These are phyloP conservation scores for Quercus cerris DNA, from an alignment of 306 rosid species.

Conservation along the genomic window DNA sequence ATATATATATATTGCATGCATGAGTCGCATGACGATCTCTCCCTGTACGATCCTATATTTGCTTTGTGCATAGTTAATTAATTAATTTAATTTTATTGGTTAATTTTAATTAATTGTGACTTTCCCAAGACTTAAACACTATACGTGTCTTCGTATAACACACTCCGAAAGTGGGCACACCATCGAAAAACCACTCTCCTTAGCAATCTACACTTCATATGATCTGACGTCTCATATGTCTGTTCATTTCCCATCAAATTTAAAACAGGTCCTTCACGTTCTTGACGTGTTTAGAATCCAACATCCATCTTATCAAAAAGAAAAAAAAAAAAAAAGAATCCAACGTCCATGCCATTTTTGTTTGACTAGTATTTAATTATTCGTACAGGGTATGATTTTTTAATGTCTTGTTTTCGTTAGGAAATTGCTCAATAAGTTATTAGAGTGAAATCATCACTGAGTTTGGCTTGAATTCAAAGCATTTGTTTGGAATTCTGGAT, in stretches of 20 bases:
- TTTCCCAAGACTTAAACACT: too few species aligned
- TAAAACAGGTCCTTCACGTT: background rate
- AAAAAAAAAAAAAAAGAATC: too few species aligned
- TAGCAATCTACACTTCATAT: constrained; percentile 19
- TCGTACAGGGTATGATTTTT: too few species aligned
- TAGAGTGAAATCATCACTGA: too few species aligned
- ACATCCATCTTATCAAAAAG: too few species aligned
- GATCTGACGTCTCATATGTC: constrained; percentile 5
- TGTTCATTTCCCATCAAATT: background rate
- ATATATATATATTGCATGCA: background rate
- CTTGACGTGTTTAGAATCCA: background rate
- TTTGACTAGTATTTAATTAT: too few species aligned
- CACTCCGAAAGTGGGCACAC: background rate
- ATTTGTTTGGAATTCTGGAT: too few species aligned
- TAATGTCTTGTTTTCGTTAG: too few species aligned
- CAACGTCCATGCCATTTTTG: too few species aligned
- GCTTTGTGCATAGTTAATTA: background rate
- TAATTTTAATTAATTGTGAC: too few species aligned
- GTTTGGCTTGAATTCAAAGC: too few species aligned
- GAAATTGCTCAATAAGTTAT: too few species aligned
- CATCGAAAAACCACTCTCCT: background rate
- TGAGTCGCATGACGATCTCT: background rate
- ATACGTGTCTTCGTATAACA: constrained; percentile 30
- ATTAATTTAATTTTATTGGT: background rate
- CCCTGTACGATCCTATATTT: background rate